phyloP scores from a whole-genome alignment of 164 flowering plant genomes.

The Vitis cinerea region DNA sequence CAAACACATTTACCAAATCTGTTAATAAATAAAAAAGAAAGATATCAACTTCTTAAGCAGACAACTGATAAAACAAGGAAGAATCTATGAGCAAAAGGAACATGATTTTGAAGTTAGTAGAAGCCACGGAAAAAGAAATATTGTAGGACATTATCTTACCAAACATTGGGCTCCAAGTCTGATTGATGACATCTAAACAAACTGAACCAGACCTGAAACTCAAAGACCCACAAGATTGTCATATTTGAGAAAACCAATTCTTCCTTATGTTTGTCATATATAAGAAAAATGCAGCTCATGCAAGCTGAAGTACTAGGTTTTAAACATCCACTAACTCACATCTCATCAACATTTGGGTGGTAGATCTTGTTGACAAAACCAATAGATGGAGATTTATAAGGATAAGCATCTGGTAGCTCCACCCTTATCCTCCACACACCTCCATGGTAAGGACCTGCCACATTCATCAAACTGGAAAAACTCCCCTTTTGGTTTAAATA shows the following conservation, averaged over 20 bases:
- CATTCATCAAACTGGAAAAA: neutral
- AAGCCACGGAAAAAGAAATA: neutral
- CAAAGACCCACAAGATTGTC: neutral
- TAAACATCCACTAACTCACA: constrained; percentile 47
- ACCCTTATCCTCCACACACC: constrained; percentile 96
- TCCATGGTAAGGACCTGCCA: constrained; percentile 83
- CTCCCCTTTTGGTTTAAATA: no score
- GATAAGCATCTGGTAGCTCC: constrained; percentile 97
- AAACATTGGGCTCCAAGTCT: constrained; percentile 99
- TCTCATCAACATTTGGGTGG: constrained; percentile 98
- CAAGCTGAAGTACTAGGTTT: constrained; percentile 1
- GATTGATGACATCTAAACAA: constrained; percentile 94
- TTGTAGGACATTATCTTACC: constrained; percentile 42
- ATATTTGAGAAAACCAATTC: neutral
- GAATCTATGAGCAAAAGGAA: no score
- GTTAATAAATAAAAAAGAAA: no score
- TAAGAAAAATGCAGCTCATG: no score
- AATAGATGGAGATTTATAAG: constrained; percentile 94
- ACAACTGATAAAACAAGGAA: no score
- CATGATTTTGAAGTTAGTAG: no score
- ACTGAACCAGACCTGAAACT: constrained; percentile 94
- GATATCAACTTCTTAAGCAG: no score
- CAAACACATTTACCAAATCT: no score
- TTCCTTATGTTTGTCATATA: no score
- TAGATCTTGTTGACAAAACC: constrained; percentile 94